Base-by-base conservation (phyloP, 73 alveolate genomes). In the Uronychia binucleata region DNA sequence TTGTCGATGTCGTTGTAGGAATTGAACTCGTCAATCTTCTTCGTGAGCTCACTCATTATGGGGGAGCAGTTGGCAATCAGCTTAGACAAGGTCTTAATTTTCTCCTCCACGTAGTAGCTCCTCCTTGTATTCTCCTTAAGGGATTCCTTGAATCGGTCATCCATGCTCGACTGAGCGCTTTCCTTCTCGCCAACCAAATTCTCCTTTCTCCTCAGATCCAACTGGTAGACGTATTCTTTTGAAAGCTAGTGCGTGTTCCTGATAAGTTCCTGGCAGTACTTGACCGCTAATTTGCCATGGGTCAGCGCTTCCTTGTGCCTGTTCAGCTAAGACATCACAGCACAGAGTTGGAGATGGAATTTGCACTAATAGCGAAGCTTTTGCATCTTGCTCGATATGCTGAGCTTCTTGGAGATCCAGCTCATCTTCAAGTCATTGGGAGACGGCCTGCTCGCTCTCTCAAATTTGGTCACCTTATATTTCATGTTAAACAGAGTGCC, bases 321-420 rank as follows among this genome's bases (percentile, higher is more conserved):
- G 83, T 94, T 96, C 59, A 95, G 92, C 81, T 96, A 95, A 33
- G 96, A 86, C 34, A 96, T 77, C 30, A 94, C 97, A 25, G 99
- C 99, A 85, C 99, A 96, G 82, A 96, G 92, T 81, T 96, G 98
- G 30, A 96, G 90, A 82, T 94, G 96, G 83, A 88, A 85, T 87
- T 96, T 96, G 58, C 98, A 96, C 77, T 93, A 75, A 84, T 92
- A 96, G 82, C 97, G 83, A 76, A 88, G 89, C 87, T 96, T 96
- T 86, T 88, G 87, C 46, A 96, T 88, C 57, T 91, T 91, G 31
- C 83, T 59, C 0, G 90, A 80, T n/a, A 87, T 87, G 86, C 77
- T 87, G 81, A 87, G 80, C 74, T 32, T 26, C 30, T 30, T 84
- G 5, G 67, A 46, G 67, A 46, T 19, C 67, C 67, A 46, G 19